These are phyloP conservation scores for Aspergillaceae sp. DNA, from an alignment of 2,329 filamentous ascomycete genomes.

Conservation along the genomic window DNA sequence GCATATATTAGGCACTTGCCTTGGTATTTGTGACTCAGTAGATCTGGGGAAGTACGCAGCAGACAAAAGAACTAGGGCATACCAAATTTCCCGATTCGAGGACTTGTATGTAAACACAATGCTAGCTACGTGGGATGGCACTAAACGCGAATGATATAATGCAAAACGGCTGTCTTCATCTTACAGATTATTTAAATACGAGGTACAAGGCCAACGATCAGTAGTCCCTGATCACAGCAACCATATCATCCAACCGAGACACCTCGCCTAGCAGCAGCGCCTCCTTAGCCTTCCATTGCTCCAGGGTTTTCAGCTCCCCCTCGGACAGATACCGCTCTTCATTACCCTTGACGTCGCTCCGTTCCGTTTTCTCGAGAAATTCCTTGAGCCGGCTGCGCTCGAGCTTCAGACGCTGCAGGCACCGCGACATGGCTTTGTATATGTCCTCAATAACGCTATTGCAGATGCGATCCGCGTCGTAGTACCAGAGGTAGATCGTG, in stretches of 20 bases:
- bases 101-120: not conserved
- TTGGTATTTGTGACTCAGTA: no score
- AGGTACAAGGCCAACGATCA: slow-evolving; percentile 28
- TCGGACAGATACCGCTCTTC: slow-evolving; percentile 71
- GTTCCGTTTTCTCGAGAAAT: slow-evolving; percentile 71
- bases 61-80: no score
- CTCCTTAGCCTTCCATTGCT: slow-evolving; percentile 53
- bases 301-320: slow-evolving; percentile 61
- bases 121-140: not conserved
- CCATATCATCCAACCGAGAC: slow-evolving; percentile 71
- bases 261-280: slow-evolving; percentile 72
- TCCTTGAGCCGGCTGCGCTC: slow-evolving; percentile 64
- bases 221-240: slow-evolving; percentile 74
- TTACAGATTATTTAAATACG: not conserved
- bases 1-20: no score
- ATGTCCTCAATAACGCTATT: slow-evolving; percentile 66
- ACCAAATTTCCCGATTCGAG: no score
- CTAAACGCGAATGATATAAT: not conserved
- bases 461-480: slow-evolving; percentile 65
- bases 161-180: not conserved
- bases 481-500: slow-evolving; percentile 88
- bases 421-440: slow-evolving; percentile 84
- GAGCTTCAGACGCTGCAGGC: slow-evolving; percentile 68
- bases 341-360: slow-evolving; percentile 75
- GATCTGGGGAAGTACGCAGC: no score